Percentiles rank a stretch among this genome's conserved stretches.
Conservation (phyloP, 352 stramenopile genomes). For the Saprolegnia parasitica region DNA sequence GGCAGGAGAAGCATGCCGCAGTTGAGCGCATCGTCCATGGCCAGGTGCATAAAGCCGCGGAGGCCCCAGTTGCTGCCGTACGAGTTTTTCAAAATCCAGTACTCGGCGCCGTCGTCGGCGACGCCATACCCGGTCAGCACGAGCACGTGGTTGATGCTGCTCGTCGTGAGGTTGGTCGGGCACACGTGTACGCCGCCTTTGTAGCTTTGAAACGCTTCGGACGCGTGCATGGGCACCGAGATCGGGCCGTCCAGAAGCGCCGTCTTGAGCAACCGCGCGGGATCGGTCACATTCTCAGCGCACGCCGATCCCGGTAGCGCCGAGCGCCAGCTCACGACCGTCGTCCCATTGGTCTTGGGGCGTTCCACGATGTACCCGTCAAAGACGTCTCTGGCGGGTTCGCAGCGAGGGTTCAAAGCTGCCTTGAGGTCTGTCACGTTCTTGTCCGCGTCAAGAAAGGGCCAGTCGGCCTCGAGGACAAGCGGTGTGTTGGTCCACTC, state of each 20-base stretch:
- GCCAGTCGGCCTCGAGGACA: constrained; percentile 61
- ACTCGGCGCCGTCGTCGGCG: constrained; percentile 31
- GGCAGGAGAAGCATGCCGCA: constrained; percentile 71
- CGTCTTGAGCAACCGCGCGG: constrained; percentile 55
- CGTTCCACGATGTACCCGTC: constrained; percentile 42
- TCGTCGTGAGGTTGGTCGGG: constrained; percentile 32
- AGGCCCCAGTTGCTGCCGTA: constrained; percentile 71
- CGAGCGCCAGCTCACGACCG: constrained; percentile 57
- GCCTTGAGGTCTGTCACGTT: constrained; percentile 54
- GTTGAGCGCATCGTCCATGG: constrained; percentile 69
- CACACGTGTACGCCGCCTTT: constrained; percentile 60
- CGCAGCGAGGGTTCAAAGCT: constrained; percentile 69
- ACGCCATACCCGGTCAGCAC: constrained; percentile 68
- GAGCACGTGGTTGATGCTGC: constrained; percentile 62
- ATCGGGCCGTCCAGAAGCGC: constrained; percentile 67
- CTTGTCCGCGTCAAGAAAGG: constrained; percentile 66
- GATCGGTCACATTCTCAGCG: constrained; percentile 39
- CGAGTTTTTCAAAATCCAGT: constrained; percentile 83
- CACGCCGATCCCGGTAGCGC: constrained; percentile 47
- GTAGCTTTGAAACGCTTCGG: constrained; percentile 67
- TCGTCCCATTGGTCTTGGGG: constrained; percentile 53
- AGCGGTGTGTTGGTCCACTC: constrained; percentile 43
- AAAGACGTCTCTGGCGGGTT: constrained; percentile 23
- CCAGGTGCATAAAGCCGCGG: constrained; percentile 56
- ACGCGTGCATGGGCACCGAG: constrained; percentile 69